These are phyloP conservation scores for Phyllosticta citrichinensis DNA, from an alignment of 2,329 filamentous ascomycete genomes.

Conservation along the genomic window DNA sequence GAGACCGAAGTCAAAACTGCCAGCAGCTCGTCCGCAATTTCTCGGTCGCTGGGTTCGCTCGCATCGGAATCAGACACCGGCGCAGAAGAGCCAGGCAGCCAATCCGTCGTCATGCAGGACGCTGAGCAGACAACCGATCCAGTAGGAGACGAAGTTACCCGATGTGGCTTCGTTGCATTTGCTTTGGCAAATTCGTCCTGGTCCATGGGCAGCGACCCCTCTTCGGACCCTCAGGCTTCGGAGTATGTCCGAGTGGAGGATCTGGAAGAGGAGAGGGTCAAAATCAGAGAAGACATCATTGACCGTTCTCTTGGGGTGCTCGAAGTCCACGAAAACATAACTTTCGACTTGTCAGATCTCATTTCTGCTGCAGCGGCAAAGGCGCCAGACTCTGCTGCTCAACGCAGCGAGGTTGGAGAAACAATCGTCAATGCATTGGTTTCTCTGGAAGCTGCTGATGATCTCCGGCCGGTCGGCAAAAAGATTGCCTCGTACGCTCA, in stretches of 20 bases:
- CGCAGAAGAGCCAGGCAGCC: conserved; percentile 21
- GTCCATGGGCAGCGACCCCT: not conserved
- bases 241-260: conserved; percentile 59
- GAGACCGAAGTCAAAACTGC: conserved; percentile 21
- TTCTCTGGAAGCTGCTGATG: conserved; percentile 49
- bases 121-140: conserved; percentile 4
- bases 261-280: conserved; percentile 63
- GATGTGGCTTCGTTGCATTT: conserved; percentile 1
- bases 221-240: conserved; percentile 4
- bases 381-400: conserved; percentile 47
- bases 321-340: conserved; percentile 75
- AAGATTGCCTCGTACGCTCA: conserved; percentile 90
- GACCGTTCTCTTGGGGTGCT: conserved; percentile 87
- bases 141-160: not conserved
- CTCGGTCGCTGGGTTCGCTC: not conserved
- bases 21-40: conserved; percentile 1
- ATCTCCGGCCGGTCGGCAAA: conserved; percentile 45
- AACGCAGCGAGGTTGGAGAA: conserved; percentile 63
- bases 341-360: conserved; percentile 83
- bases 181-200: not conserved
- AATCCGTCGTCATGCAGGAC: conserved; percentile 33
- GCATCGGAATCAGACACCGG: not conserved
- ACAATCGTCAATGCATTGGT: conserved; percentile 79
- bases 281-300: conserved; percentile 68
- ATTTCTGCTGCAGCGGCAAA: conserved; percentile 62